Evolutionary conservation across 345 rosid species (phyloP).

Genomic region (Euphorbia pulcherrima): DNA sequence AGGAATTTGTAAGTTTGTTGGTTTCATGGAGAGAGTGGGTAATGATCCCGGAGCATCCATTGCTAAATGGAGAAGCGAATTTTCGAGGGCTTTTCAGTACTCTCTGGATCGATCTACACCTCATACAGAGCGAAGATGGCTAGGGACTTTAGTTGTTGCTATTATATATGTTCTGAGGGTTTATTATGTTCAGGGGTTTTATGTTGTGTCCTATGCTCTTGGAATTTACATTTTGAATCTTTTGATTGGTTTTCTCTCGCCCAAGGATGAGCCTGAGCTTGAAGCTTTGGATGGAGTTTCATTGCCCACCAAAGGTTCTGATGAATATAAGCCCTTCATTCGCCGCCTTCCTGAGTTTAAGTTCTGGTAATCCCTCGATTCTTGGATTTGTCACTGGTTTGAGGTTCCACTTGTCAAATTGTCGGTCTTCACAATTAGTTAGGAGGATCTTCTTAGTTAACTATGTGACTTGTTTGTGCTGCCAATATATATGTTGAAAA

Average conservation of each 20-base stretch:
- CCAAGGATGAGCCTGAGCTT: constrained; percentile 69
- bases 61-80: constrained; percentile 43
- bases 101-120: constrained; percentile 48
- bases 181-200: constrained; percentile 56
- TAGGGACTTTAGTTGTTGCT: constrained; percentile 49
- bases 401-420: background rate
- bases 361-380: constrained; percentile 45
- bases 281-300: constrained; percentile 54
- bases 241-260: constrained; percentile 69
- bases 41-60: constrained; percentile 29
- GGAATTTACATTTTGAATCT: constrained; percentile 74
- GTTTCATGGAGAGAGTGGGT: constrained; percentile 39
- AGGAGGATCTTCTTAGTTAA: background rate
- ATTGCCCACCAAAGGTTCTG: constrained; percentile 39
- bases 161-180: constrained; percentile 50
- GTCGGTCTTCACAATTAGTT: background rate
- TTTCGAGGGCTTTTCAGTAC: constrained; percentile 46
- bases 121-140: constrained; percentile 51
- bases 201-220: constrained; percentile 53
- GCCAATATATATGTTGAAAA: background rate
- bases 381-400: background rate
- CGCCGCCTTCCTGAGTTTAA: constrained; percentile 83
- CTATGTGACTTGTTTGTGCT: background rate
- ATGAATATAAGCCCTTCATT: constrained; percentile 67
- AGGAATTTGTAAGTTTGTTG: background rate